These are phyloP conservation scores for Microcyclosporella mali DNA, from an alignment of 2,329 filamentous ascomycete species.

Conservation along the genomic window DNA sequence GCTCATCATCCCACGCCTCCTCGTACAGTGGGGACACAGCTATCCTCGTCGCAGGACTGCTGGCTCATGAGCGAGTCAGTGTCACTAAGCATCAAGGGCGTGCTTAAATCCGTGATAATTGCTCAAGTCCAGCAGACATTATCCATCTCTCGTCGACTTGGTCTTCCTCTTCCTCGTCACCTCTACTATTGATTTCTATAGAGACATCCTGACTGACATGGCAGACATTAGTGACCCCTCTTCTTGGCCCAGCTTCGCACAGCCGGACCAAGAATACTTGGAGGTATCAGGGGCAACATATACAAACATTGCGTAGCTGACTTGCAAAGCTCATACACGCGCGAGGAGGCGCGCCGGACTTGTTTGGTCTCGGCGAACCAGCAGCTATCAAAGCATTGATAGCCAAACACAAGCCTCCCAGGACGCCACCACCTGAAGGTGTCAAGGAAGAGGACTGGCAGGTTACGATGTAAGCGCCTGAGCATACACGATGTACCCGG, in stretches of 20 bases:
- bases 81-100: too few species aligned
- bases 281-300: slow-evolving; percentile 5
- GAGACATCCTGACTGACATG: slow-evolving; percentile 10
- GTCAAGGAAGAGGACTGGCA: slow-evolving; percentile 37
- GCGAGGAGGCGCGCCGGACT: slow-evolving; percentile 21
- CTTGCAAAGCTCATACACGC: slow-evolving; percentile 7
- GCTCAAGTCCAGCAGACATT: not conserved
- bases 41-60: too few species aligned
- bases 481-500: too few species aligned
- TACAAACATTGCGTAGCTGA: not conserved
- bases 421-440: slow-evolving; percentile 10
- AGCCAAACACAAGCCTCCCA: slow-evolving; percentile 13
- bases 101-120: too few species aligned
- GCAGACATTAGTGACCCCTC: slow-evolving; percentile 21
- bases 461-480: slow-evolving; percentile 21
- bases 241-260: slow-evolving; percentile 20
- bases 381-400: slow-evolving; percentile 17
- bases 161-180: not conserved
- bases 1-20: too few species aligned
- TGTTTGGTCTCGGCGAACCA: slow-evolving; percentile 24
- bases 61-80: too few species aligned
- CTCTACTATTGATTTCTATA: not conserved
- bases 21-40: too few species aligned
- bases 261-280: slow-evolving; percentile 23
- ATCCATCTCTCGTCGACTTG: not conserved